These are phyloP conservation scores for Entrophospora sp. DNA, from an alignment of 192 early-diverging fungal species.

Conservation along the genomic window DNA sequence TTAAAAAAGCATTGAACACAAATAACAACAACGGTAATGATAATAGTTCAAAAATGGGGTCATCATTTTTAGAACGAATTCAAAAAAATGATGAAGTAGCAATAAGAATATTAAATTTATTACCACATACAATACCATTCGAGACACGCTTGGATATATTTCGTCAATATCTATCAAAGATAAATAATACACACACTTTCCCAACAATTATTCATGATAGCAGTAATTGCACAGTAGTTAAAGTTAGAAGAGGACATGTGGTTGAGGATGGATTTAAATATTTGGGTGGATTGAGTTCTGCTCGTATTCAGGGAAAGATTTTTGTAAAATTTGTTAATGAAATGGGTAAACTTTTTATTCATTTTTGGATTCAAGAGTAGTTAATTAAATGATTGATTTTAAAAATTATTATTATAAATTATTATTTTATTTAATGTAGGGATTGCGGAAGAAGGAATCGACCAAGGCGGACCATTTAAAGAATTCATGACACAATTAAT, in stretches of 20 bases:
- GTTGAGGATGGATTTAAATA: constrained; percentile 64
- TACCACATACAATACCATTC: constrained; percentile 89
- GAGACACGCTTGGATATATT: constrained; percentile 78
- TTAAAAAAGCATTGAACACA: constrained; percentile 4
- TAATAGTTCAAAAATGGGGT: too few species aligned
- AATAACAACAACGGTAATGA: not conserved
- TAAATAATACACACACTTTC: too few species aligned
- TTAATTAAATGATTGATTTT: constrained; percentile 35
- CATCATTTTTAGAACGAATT: constrained; percentile 1
- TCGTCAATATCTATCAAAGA: constrained; percentile 64
- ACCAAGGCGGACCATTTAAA: constrained; percentile 81
- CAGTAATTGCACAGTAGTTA: too few species aligned
- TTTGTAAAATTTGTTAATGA: constrained; percentile 45
- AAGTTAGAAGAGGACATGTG: constrained; percentile 52
- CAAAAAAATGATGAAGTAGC: constrained; percentile 25
- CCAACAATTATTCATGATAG: too few species aligned
- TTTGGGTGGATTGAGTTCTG: constrained; percentile 38
- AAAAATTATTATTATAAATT: constrained; percentile 30
- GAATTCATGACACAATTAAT: constrained; percentile 47
- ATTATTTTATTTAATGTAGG: too few species aligned
- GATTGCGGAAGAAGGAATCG: constrained; percentile 64
- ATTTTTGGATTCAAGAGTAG: constrained; percentile 10
- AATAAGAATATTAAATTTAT: constrained; percentile 57
- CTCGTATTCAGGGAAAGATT: constrained; percentile 38
- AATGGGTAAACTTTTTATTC: constrained; percentile 23